Percentiles rank a stretch among this genome's conserved stretches.
Evolutionary conservation across 2,329 filamentous ascomycete species (phyloP).

Genomic region (Leptoxyphium fumago): DNA sequence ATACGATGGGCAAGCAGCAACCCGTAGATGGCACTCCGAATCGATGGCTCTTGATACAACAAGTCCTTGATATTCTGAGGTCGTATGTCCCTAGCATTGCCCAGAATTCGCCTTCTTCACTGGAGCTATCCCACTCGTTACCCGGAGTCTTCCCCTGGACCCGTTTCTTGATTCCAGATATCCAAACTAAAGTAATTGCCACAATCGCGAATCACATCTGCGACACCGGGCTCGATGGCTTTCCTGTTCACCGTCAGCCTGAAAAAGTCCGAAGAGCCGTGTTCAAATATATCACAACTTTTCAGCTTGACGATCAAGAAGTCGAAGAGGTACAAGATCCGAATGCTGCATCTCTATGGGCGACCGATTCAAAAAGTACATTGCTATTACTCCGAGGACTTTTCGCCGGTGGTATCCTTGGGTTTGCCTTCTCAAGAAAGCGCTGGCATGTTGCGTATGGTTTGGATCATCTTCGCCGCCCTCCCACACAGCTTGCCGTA

Average conservation of each 20-base stretch:
- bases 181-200: conserved; percentile 16
- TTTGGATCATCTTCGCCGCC: conserved; percentile 31
- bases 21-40: conserved; percentile 26
- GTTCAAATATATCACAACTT: conserved; percentile 7
- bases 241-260: conserved; percentile 7
- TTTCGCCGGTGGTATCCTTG: conserved; percentile 43
- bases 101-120: conserved; percentile 4
- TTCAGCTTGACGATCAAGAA: conserved; percentile 2
- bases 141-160: conserved; percentile 37
- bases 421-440: conserved; percentile 45
- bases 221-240: conserved; percentile 12
- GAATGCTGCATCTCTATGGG: conserved; percentile 1
- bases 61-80: conserved; percentile 20
- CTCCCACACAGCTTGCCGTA: conserved; percentile 40
- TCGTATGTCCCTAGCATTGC: conserved; percentile 1
- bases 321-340: conserved; percentile 4
- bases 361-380: conserved; percentile 10
- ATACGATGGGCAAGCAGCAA: conserved; percentile 27
- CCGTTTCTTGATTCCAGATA: conserved; percentile 36
- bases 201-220: conserved; percentile 20
- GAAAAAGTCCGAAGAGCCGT: conserved; percentile 5
- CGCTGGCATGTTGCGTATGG: conserved; percentile 52
- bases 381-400: conserved; percentile 49
- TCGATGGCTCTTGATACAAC: conserved; percentile 25
- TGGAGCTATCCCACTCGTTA: conserved; percentile 4